A percentile compares a stretch with the other conserved stretches of the same genome.
Evolutionary conservation across 768 basidiomycete genomes (phyloP).

Genomic region (Leccinum boreale): DNA sequence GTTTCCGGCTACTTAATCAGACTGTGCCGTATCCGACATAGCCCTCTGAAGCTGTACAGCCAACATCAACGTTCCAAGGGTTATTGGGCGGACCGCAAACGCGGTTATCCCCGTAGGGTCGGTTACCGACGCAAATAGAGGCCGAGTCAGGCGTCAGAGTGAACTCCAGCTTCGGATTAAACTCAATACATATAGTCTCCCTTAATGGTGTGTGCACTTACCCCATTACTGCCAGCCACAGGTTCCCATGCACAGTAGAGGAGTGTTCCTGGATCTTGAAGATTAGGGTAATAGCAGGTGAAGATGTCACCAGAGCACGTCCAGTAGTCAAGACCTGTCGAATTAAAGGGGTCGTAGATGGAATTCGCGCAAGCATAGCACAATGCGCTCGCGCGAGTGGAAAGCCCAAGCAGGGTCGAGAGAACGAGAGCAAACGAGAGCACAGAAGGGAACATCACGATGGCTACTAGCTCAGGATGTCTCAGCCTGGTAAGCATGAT

Average conservation of each 20-base stretch:
- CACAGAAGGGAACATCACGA: background rate
- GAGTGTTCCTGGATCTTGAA: slow-evolving; percentile 5
- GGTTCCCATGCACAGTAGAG: slow-evolving; percentile 1
- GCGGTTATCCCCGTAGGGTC: slow-evolving; percentile 1
- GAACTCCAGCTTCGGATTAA: background rate
- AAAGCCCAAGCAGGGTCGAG: slow-evolving; percentile 1
- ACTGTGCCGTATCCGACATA: background rate
- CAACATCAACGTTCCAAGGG: background rate
- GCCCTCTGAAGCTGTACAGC: slow-evolving; percentile 1
- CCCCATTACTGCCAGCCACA: background rate
- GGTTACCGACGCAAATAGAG: background rate
- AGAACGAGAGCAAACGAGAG: background rate
- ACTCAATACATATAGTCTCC: background rate
- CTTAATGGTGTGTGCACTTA: background rate
- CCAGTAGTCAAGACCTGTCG: slow-evolving; percentile 8
- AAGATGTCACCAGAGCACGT: slow-evolving; percentile 6
- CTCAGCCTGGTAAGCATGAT: background rate
- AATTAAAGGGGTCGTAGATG: background rate
- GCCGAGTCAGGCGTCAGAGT: background rate
- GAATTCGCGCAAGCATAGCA: slow-evolving; percentile 4
- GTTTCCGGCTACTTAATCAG: too few relatives aligned
- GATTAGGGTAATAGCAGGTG: slow-evolving; percentile 9
- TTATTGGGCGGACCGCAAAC: slow-evolving; percentile 1
- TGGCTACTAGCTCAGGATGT: background rate
- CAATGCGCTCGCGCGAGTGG: background rate